Conservation (phyloP, 495 filamentous ascomycete genomes). For the Aspergillus mulundensis region DNA sequence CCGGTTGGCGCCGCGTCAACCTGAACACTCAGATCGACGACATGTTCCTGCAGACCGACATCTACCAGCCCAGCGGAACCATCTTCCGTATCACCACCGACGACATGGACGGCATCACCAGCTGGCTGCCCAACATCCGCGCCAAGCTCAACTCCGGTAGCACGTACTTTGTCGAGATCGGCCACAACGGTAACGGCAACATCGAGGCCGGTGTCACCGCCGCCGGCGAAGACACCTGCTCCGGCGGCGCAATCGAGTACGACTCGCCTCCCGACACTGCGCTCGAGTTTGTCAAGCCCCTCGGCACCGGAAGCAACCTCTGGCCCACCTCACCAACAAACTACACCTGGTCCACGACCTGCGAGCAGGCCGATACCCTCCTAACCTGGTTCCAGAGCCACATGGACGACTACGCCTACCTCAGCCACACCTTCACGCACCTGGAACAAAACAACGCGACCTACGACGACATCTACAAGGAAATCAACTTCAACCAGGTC, state of each 20-base stretch:
- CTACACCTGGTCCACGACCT: slow-evolving; percentile 47
- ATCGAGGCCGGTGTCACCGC: slow-evolving; percentile 39
- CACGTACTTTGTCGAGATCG: slow-evolving; percentile 52
- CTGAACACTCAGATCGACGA: slow-evolving; percentile 63
- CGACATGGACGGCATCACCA: slow-evolving; percentile 46
- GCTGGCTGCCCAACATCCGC: slow-evolving; percentile 49
- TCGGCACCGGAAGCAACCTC: slow-evolving; percentile 51
- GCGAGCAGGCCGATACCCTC: slow-evolving; percentile 46
- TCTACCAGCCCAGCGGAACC: slow-evolving; percentile 44
- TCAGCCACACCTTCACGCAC: slow-evolving; percentile 65
- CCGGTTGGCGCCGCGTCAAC: slow-evolving; percentile 52
- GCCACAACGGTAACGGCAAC: slow-evolving; percentile 61
- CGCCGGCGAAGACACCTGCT: slow-evolving; percentile 29
- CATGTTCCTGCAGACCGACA: slow-evolving; percentile 54
- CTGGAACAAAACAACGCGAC: slow-evolving; percentile 58
- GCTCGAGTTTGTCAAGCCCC: slow-evolving; percentile 53
- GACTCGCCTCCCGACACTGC: slow-evolving; percentile 40
- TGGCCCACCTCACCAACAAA: slow-evolving; percentile 47
- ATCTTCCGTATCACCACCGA: slow-evolving; percentile 48
- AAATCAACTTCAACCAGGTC: slow-evolving; percentile 57
- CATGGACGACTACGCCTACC: slow-evolving; percentile 47
- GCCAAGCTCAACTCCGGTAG: slow-evolving; percentile 52
- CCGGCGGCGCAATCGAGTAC: slow-evolving; percentile 35
- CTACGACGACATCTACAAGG: slow-evolving; percentile 51
- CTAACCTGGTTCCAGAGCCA: slow-evolving; percentile 49